A percentile compares a stretch with the other conserved stretches of the same genome.
Conservation (phyloP, 2,329 filamentous ascomycete species). For the Neofusicoccum cordaticola region DNA sequence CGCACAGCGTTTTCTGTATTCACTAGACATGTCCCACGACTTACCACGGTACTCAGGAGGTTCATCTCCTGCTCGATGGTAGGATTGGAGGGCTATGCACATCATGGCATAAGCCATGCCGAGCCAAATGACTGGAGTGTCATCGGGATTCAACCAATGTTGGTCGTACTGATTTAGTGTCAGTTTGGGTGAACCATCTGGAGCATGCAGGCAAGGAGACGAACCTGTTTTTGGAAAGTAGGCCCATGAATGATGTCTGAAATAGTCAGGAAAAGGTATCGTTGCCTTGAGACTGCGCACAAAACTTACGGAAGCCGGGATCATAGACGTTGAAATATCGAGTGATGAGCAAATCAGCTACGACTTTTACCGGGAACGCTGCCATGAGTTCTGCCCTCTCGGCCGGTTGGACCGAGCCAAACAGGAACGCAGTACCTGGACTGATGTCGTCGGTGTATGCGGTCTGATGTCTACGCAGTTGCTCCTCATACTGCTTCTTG, state of each 20-base stretch:
- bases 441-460: constrained; percentile 59
- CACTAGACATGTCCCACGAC: constrained; percentile 48
- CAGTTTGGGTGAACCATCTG: not conserved
- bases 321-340: constrained; percentile 87
- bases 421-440: constrained; percentile 70
- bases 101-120: constrained; percentile 74
- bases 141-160: constrained; percentile 70
- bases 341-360: constrained; percentile 78
- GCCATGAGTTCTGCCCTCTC: constrained; percentile 75
- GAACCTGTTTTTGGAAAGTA: constrained; percentile 63
- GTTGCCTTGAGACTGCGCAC: no score
- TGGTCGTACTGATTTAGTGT: constrained; percentile 51
- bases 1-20: constrained; percentile 68
- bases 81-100: constrained; percentile 74
- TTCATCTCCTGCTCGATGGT: constrained; percentile 75
- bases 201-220: not conserved
- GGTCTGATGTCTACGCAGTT: constrained; percentile 71
- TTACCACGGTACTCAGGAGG: constrained; percentile 74
- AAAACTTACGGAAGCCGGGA: constrained; percentile 51
- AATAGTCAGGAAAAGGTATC: not conserved
- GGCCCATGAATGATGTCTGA: constrained; percentile 57
- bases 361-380: constrained; percentile 75
- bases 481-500: constrained; percentile 84
- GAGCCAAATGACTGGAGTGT: constrained; percentile 74
- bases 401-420: constrained; percentile 67